These are phyloP conservation scores for Cairneyella variabilis DNA, from an alignment of 495 filamentous ascomycete species.

Conservation along the genomic window DNA sequence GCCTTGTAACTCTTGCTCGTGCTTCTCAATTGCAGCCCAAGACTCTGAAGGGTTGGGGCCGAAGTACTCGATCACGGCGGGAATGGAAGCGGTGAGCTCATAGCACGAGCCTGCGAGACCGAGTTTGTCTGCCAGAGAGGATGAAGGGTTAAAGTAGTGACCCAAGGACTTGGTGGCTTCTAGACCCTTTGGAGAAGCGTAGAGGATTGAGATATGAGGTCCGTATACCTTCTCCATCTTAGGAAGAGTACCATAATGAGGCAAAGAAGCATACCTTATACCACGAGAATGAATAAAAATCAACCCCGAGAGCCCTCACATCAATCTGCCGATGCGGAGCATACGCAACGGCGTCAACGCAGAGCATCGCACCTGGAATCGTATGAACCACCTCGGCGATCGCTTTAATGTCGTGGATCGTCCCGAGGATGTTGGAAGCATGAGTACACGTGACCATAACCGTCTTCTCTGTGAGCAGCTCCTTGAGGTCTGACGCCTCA, in stretches of 20 bases:
- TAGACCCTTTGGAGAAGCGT: slow-evolving; percentile 49
- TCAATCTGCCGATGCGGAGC: slow-evolving; percentile 68
- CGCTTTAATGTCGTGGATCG: slow-evolving; percentile 56
- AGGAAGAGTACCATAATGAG: neutral
- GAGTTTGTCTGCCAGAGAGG: slow-evolving; percentile 57
- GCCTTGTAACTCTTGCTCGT: slow-evolving; percentile 57
- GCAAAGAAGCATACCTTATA: slow-evolving; percentile 50
- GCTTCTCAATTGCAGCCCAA: slow-evolving; percentile 49
- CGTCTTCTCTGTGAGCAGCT: slow-evolving; percentile 54
- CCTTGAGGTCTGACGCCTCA: slow-evolving; percentile 43
- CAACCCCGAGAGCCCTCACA: slow-evolving; percentile 59
- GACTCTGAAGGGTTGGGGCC: slow-evolving; percentile 28
- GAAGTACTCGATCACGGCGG: slow-evolving; percentile 54
- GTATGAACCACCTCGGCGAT: slow-evolving; percentile 51
- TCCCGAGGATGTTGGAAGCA: slow-evolving; percentile 66
- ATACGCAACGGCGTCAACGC: slow-evolving; percentile 63
- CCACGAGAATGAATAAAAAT: slow-evolving; percentile 74
- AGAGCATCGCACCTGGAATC: slow-evolving; percentile 37
- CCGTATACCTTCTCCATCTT: slow-evolving; percentile 53
- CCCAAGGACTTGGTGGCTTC: slow-evolving; percentile 49
- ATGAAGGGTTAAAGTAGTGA: slow-evolving; percentile 62
- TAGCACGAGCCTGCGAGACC: slow-evolving; percentile 63
- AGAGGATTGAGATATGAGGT: slow-evolving; percentile 66
- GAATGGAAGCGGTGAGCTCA: slow-evolving; percentile 59
- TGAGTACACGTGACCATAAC: slow-evolving; percentile 67